A percentile compares a stretch with the other conserved stretches of the same genome.
Conservation (phyloP, 345 rosid genomes). For the Salix arbutifolia region DNA sequence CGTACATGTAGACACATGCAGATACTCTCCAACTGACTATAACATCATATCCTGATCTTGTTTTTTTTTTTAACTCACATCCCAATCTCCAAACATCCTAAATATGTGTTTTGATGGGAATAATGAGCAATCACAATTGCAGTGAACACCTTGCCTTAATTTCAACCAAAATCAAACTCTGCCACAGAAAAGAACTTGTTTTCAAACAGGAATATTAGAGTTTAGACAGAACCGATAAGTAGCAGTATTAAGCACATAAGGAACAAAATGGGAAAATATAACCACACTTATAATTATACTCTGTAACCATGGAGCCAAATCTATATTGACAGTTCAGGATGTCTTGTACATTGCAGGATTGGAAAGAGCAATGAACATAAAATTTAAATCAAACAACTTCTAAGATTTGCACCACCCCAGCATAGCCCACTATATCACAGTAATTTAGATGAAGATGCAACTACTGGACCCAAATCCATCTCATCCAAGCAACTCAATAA, state of each 20-base stretch:
- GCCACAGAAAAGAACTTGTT: neutral
- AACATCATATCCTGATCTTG: neutral
- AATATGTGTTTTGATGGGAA: neutral
- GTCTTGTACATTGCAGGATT: neutral
- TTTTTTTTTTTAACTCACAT: neutral
- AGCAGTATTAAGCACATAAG: neutral
- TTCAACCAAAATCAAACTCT: neutral
- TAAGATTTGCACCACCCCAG: neutral
- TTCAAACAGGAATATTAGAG: neutral
- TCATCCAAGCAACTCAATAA: neutral
- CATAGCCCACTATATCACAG: no score
- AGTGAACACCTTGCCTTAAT: neutral
- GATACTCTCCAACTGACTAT: neutral
- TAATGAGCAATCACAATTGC: neutral
- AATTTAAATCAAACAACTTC: neutral
- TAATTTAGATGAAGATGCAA: neutral
- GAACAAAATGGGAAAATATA: neutral
- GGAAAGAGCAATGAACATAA: neutral
- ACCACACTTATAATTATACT: neutral
- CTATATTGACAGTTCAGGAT: neutral
- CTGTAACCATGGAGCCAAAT: neutral
- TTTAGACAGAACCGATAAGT: neutral
- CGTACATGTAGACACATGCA: neutral
- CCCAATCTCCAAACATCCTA: neutral
- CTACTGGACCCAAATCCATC: neutral